phyloP scores from a whole-genome alignment of 108 stramenopile genomes.

The Craspedostauros australis region DNA sequence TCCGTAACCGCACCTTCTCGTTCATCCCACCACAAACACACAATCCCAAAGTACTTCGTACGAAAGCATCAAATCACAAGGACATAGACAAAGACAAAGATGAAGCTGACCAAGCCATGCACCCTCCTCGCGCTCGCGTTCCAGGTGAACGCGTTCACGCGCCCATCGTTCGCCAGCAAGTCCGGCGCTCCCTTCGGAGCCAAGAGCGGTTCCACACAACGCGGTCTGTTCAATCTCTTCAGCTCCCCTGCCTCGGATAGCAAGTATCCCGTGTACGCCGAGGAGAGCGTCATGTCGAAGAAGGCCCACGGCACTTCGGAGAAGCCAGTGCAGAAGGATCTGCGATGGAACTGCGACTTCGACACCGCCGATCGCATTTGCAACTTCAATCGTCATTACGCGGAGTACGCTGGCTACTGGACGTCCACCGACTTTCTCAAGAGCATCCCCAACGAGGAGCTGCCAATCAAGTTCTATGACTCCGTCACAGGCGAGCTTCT shows the following conservation, averaged over 20 bases:
- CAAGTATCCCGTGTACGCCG: constrained; percentile 57
- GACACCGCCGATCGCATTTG: constrained; percentile 70
- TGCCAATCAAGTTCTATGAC: constrained; percentile 74
- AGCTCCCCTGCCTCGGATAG: constrained; percentile 11
- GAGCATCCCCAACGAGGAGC: constrained; percentile 24
- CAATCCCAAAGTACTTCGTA: too few relatives aligned
- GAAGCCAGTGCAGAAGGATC: constrained; percentile 57
- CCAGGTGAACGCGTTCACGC: too few relatives aligned
- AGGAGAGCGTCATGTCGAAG: constrained; percentile 44
- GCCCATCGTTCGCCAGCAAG: too few relatives aligned
- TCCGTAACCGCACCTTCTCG: too few relatives aligned
- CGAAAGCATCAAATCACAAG: too few relatives aligned
- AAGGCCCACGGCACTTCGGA: constrained; percentile 72
- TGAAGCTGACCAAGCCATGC: too few relatives aligned
- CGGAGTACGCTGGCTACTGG: constrained; percentile 68
- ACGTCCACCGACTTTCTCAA: constrained; percentile 49
- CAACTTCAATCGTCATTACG: constrained; percentile 51
- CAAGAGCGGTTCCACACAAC: constrained; percentile 8
- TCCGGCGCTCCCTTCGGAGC: too few relatives aligned
- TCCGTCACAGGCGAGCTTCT: constrained; percentile 66
- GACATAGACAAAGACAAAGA: too few relatives aligned
- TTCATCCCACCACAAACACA: too few relatives aligned
- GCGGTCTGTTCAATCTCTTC: constrained; percentile 26
- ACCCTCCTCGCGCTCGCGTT: too few relatives aligned
- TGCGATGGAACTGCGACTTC: constrained; percentile 67